Percentiles rank a stretch among this genome's conserved stretches.
phyloP scores from a whole-genome alignment of 140 eudicot species.

The Cichorium intybus region DNA sequence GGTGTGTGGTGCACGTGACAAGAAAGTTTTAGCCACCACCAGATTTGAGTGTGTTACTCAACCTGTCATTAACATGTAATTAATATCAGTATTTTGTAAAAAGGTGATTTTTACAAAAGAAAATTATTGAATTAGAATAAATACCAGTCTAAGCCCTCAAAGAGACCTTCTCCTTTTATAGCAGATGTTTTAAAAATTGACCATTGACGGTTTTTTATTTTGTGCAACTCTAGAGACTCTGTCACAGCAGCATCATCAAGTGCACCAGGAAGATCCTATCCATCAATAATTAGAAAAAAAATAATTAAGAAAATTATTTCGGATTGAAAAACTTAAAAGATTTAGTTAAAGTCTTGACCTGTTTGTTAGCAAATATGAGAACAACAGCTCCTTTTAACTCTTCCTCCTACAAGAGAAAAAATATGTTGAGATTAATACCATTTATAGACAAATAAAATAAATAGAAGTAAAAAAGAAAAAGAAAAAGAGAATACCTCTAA shows the following conservation, averaged over 20 bases:
- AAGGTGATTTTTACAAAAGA: too few species aligned
- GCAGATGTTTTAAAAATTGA: conserved; percentile 94
- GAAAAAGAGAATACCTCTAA: conserved; percentile 57
- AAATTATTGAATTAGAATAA: too few species aligned
- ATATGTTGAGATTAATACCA: not conserved
- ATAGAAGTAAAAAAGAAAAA: not conserved
- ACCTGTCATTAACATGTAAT: conserved; percentile 40
- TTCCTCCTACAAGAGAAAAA: conserved; percentile 63
- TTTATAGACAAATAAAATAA: not conserved
- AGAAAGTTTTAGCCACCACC: conserved; percentile 66
- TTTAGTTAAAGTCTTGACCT: conserved; percentile 41
- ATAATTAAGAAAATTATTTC: not conserved
- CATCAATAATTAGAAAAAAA: not conserved
- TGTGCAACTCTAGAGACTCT: conserved; percentile 88
- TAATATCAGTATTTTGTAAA: too few species aligned
- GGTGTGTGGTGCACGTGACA: not conserved
- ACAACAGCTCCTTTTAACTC: conserved; percentile 92
- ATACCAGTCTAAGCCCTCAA: conserved; percentile 99
- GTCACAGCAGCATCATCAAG: conserved; percentile 97
- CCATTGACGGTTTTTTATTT: conserved; percentile 97
- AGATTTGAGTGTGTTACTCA: conserved; percentile 90
- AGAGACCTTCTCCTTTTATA: conserved; percentile 95
- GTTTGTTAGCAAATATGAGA: conserved; percentile 92
- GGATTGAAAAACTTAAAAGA: not conserved
- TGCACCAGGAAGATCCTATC: conserved; percentile 98